phyloP scores from a whole-genome alignment of 2,329 filamentous ascomycete genomes.

The Penicillium concentricum region DNA sequence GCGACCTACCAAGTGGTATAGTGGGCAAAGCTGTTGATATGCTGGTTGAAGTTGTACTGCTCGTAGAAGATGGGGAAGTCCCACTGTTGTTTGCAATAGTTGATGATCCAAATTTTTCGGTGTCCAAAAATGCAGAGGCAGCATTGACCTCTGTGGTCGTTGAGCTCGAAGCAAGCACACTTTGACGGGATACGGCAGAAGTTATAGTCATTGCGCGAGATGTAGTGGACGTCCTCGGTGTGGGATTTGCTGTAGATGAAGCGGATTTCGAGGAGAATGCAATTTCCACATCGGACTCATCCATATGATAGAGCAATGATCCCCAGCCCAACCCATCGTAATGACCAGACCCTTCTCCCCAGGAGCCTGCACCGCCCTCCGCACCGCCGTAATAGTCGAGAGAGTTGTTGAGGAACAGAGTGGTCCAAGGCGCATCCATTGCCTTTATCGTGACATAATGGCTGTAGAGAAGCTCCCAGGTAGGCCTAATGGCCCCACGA shows the following conservation, averaged over 20 bases:
- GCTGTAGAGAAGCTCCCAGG: conserved; percentile 23
- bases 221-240: not conserved
- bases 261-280: not conserved
- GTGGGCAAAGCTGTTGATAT: not conserved
- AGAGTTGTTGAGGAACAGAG: conserved; percentile 9
- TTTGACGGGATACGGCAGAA: not conserved
- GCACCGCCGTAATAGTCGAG: not conserved
- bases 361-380: conserved; percentile 3
- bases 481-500: conserved; percentile 16
- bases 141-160: not conserved
- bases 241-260: not conserved
- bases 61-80: not conserved
- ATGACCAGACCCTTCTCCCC: not conserved
- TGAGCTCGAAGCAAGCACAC: not conserved
- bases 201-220: not conserved
- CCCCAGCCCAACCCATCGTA: not conserved
- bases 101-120: not conserved
- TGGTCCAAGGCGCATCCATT: conserved; percentile 21
- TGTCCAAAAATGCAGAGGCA: not conserved
- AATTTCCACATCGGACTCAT: not conserved
- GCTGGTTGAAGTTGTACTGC: not conserved
- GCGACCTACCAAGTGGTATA: not conserved
- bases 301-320: not conserved
- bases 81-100: not conserved
- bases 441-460: conserved; percentile 22